Evolutionary conservation across 2,329 filamentous ascomycete genomes (phyloP).

Genomic region (Nigrospora osmanthi): DNA sequence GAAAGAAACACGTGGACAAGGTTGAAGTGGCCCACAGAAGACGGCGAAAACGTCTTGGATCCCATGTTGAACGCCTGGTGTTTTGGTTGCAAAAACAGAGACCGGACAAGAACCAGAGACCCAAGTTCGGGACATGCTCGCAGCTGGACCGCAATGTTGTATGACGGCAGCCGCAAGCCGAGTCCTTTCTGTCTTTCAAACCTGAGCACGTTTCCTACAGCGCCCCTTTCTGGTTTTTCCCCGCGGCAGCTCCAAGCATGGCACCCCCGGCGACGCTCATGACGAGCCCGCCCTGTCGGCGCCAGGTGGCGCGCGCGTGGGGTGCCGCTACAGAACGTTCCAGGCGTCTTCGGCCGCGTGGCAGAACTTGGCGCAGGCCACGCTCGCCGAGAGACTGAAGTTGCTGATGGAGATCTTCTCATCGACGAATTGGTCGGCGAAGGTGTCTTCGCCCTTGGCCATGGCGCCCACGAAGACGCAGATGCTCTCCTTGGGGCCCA

Average conservation of each 20-base stretch:
- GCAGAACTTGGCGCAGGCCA: conserved; percentile 99
- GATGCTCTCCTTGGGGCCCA: conserved; percentile 81
- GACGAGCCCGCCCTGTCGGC: background rate
- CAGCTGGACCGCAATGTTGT: conserved; percentile 60
- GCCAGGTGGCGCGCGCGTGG: background rate
- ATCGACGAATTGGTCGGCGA: conserved; percentile 89
- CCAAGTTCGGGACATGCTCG: conserved; percentile 43
- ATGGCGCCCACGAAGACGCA: conserved; percentile 98
- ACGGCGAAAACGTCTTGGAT: conserved; percentile 58
- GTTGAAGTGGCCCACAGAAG: conserved; percentile 58
- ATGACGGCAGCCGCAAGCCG: conserved; percentile 47
- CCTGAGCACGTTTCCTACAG: conserved; percentile 19
- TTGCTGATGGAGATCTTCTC: conserved; percentile 98
- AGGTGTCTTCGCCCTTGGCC: conserved; percentile 94
- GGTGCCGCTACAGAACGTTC: conserved; percentile 67
- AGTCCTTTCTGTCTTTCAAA: conserved; percentile 17
- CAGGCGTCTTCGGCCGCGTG: conserved; percentile 95
- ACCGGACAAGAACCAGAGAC: conserved; percentile 64
- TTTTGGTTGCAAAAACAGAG: conserved; percentile 84
- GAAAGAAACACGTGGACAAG: conserved; percentile 41
- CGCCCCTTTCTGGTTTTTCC: conserved; percentile 9
- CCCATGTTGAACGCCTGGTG: conserved; percentile 70
- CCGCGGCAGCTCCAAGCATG: background rate
- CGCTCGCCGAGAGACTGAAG: conserved; percentile 92
- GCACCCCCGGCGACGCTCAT: background rate